Base-by-base conservation (phyloP, 2,329 filamentous ascomycete genomes). In the Alternaria triticina region DNA sequence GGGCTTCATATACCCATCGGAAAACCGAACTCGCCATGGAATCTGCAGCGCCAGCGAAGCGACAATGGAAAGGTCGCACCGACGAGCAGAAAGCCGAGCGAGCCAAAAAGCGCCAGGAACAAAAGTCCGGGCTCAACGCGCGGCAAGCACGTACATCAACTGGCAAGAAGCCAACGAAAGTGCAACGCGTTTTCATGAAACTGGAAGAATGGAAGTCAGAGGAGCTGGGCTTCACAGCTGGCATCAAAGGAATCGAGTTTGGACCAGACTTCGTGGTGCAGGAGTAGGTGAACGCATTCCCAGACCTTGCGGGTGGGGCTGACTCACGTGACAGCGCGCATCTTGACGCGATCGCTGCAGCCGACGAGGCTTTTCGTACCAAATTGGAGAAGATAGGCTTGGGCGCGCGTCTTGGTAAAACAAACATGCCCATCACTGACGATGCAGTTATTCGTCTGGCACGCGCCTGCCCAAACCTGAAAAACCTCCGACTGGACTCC, bases 1-100 rank as follows among this genome's bases (percentile, higher is more conserved):
- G 33, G 13, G 0, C 33, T 36, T 36, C 13, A 9, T n/a, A 36
- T 36, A 36, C 33, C 33, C 33, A n/a, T 40, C 15, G 33, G 10
- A 10, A 6, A 10, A n/a, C 15, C 2, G 9, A 6, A 6, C 5
- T 1, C 15, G 33, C 36, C 15, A 40, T 40, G 36, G 36, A 40
- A 17, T 11, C 36, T 40, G 36, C 36, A 40, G 36, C n/a, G 9
- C 36, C 36, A 40, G n/a, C 36, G 2, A 40, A 40, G 36, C 36
- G 36, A 40, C 36, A 17, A 40, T 40, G 36, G 36, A 40, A 40
- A 15, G 36, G 36, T 8, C 36, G 36, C 36, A 40, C 36, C 9
- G 36, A 40, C 36, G 36, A 40, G 36, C 36, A 40, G 36, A 40
- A 17, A 40, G 36, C 36, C 36, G 36, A 40, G 36, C 36, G 36